phyloP scores from a whole-genome alignment of 2,329 filamentous ascomycete genomes.

The Elsinoe arachidis region DNA sequence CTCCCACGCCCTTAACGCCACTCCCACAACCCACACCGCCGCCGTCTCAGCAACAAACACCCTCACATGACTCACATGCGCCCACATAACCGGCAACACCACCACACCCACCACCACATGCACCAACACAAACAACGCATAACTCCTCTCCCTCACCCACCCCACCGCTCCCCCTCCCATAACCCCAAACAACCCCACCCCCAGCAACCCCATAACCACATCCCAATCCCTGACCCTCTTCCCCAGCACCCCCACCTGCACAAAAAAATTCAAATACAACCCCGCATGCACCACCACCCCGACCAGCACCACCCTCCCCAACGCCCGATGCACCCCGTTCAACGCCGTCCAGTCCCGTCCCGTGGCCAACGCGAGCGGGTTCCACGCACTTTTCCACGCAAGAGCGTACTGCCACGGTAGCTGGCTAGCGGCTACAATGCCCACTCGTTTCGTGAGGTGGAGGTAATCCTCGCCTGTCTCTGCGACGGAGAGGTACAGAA shows the following conservation, averaged over 20 bases:
- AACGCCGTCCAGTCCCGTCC: conserved; percentile 46
- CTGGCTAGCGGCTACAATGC: conserved; percentile 51
- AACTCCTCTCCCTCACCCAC: conserved; percentile 38
- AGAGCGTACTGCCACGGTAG: conserved; percentile 53
- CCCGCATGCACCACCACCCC: conserved; percentile 45
- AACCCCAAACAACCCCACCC: conserved; percentile 36
- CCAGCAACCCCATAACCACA: conserved; percentile 48
- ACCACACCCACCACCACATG: conserved; percentile 46
- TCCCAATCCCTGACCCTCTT: conserved; percentile 49
- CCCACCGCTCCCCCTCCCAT: conserved; percentile 43
- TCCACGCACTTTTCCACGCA: conserved; percentile 42
- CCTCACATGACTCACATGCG: conserved; percentile 48
- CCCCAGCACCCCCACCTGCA: conserved; percentile 40
- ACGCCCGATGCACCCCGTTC: conserved; percentile 49
- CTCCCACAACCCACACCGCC: conserved; percentile 38
- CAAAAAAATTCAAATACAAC: conserved; percentile 52
- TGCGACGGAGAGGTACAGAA: conserved; percentile 42
- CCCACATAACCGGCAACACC: conserved; percentile 43
- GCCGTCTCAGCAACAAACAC: conserved; percentile 45
- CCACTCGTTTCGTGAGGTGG: conserved; percentile 55
- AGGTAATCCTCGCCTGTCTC: conserved; percentile 54
- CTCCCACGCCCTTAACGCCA: conserved; percentile 26
- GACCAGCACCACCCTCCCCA: conserved; percentile 46
- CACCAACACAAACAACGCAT: conserved; percentile 47
- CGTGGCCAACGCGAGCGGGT: conserved; percentile 44